These are phyloP conservation scores for Sabuloglossum arenarium DNA, from an alignment of 495 filamentous ascomycete species.

Conservation along the genomic window DNA sequence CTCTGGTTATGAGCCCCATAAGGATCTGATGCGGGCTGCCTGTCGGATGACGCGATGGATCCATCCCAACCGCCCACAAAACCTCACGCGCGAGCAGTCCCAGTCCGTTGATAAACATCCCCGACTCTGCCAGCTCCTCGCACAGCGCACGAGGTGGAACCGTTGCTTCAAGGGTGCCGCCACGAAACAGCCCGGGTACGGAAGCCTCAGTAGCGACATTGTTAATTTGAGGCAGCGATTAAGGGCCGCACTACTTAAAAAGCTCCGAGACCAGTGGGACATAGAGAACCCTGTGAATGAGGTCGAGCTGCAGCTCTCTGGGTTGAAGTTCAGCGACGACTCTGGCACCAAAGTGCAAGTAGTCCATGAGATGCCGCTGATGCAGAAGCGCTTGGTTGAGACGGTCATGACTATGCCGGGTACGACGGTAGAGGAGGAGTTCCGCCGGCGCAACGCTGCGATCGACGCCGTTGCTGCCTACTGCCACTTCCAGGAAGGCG, in stretches of 20 bases:
- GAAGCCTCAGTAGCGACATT: background rate
- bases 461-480: conserved; percentile 19
- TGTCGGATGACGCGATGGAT: conserved; percentile 18
- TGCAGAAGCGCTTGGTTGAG: conserved; percentile 9
- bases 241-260: conserved; percentile 12
- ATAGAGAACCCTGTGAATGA: conserved; percentile 4
- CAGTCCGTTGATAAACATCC: conserved; percentile 11
- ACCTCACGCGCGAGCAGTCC: conserved; percentile 9
- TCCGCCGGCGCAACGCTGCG: conserved; percentile 13
- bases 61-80: conserved; percentile 15
- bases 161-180: conserved; percentile 12
- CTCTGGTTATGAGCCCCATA: conserved; percentile 10
- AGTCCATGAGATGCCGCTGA: conserved; percentile 14
- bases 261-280: conserved; percentile 1
- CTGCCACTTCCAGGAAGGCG: conserved; percentile 6
- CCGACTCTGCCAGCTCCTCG: conserved; percentile 11
- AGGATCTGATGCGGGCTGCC: conserved; percentile 16
- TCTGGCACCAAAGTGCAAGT: conserved; percentile 11
- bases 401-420: no score
- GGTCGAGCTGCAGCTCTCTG: conserved; percentile 11
- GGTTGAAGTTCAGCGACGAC: conserved; percentile 10
- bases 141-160: conserved; percentile 10
- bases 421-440: conserved; percentile 16
- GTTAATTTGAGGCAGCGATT: conserved; percentile 15
- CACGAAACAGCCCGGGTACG: no score